Conservation (phyloP, 163 green algal genomes). For the Chlorella variabilis region DNA sequence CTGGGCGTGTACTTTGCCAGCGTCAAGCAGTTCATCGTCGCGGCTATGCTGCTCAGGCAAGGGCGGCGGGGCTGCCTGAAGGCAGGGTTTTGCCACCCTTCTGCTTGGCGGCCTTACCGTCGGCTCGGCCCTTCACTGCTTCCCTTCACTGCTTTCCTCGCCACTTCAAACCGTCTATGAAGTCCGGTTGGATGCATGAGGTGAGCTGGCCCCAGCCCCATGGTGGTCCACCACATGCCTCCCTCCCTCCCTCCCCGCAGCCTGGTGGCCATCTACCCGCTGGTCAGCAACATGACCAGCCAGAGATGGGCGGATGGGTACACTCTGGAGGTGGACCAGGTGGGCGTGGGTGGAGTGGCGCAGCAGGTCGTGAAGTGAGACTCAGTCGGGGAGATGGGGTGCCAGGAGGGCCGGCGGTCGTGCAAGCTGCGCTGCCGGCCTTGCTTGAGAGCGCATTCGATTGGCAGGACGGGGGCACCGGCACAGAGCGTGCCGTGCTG, state of each 20-base stretch:
- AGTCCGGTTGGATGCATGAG: no score
- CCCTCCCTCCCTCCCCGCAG: neutral
- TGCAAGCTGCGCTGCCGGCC: no score
- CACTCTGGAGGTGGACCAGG: slow-evolving; percentile 14
- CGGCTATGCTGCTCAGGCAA: slow-evolving; percentile 42
- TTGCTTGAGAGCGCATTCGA: no score
- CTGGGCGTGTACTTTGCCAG: slow-evolving; percentile 51
- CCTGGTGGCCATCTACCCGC: slow-evolving; percentile 47
- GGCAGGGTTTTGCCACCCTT: no score
- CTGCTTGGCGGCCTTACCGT: no score
- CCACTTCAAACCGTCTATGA: neutral
- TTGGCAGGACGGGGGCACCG: no score
- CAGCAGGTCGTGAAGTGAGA: no score
- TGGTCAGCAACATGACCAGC: slow-evolving; percentile 40
- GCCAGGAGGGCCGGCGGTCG: no score
- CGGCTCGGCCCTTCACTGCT: neutral
- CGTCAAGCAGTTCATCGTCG: slow-evolving; percentile 25
- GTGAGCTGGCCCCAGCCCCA: no score
- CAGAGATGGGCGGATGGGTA: slow-evolving; percentile 40
- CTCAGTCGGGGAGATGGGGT: neutral
- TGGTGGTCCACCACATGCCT: no score
- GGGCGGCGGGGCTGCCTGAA: no score
- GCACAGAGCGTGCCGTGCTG: no score
- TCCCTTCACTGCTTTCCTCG: neutral
- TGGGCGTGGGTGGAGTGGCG: neutral